Base-by-base conservation (phyloP, 1,284 basidiomycete genomes). In the Marasmius sp. region DNA sequence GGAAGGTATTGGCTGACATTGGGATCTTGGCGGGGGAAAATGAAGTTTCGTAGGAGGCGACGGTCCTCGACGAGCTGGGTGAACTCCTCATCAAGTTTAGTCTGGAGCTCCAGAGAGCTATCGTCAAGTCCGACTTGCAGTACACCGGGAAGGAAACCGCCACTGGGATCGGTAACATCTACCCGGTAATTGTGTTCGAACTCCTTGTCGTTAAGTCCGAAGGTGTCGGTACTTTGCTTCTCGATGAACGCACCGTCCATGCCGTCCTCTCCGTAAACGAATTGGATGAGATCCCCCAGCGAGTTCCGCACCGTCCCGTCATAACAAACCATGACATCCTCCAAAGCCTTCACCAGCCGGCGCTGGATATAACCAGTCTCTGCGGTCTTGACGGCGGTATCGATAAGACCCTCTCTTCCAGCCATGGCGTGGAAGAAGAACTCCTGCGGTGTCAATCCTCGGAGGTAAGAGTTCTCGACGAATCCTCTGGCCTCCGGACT, bases 371-470 rank as follows among this genome's bases (percentile, higher is more conserved):
- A 99, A 70, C 97, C 97, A 0, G 97, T 99, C 79, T 99, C 97
- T 54, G 97, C 97, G 7, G 97, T 99, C 82, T 99, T 99, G 77
- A 99, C 96, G 36, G 97, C 97, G 1, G 97, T 99, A 84, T 99
- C 97, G 70, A 99, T 98, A 59, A 99, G 80, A 85, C 97, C 97
- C 77, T 99, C 97, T 71, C 97, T 92, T 80, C 97, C 97, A 70
- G 97, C 97, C 97, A 99, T 99, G 60, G 97, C 97, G 79, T 99
- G 97, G 89, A 99, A 99, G 85, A 99, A 99, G 85, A 96, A 99
- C 74, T 99, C 97, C 70, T 98, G 96, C 0, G 97, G 96, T 0
- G 97, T 99, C 64, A 99, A 76, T 54, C 97, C 97, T 67, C 97
- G 92, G 36, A 99, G 83, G 72, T 99, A 99, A n/a, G 97, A 99